Conservation (phyloP, 1,284 basidiomycete genomes). For the Rhodotorula glutinis region DNA sequence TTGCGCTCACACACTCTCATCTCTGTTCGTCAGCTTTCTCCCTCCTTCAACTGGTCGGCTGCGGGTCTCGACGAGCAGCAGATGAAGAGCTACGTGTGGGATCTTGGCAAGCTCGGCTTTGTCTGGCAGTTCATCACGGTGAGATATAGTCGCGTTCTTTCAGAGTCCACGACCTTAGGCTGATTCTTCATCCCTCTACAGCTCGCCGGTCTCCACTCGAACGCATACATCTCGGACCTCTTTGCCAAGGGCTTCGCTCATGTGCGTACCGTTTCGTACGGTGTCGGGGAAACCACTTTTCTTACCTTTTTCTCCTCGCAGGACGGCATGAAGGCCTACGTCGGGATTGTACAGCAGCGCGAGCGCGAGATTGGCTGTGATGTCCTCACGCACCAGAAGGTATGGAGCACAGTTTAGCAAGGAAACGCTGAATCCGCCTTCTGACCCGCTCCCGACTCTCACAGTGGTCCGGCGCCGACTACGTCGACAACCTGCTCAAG, state of each 20-base stretch:
- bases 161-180: background rate
- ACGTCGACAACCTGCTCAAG: conserved; percentile 42
- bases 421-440: background rate
- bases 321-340: conserved; percentile 86
- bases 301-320: conserved; percentile 38
- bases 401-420: conserved; percentile 70
- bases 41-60: conserved; percentile 59
- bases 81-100: conserved; percentile 90
- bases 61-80: conserved; percentile 80
- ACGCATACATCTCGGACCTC: conserved; percentile 91
- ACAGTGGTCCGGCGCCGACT: conserved; percentile 38
- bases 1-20: conserved; percentile 69
- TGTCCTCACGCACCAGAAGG: conserved; percentile 82
- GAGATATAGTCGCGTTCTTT: conserved; percentile 46
- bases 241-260: conserved; percentile 82
- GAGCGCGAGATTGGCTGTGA: conserved; percentile 89
- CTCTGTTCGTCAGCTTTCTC: conserved; percentile 38
- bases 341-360: conserved; percentile 75
- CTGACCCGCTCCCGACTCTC: background rate
- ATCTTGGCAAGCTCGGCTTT: conserved; percentile 86
- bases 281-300: no score
- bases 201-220: conserved; percentile 95
- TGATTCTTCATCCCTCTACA: conserved; percentile 45
- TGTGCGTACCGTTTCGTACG: background rate
- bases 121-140: conserved; percentile 99